Evolutionary conservation across 2,329 filamentous ascomycete genomes (phyloP).

Genomic region (Conoideocrella luteorostrata): DNA sequence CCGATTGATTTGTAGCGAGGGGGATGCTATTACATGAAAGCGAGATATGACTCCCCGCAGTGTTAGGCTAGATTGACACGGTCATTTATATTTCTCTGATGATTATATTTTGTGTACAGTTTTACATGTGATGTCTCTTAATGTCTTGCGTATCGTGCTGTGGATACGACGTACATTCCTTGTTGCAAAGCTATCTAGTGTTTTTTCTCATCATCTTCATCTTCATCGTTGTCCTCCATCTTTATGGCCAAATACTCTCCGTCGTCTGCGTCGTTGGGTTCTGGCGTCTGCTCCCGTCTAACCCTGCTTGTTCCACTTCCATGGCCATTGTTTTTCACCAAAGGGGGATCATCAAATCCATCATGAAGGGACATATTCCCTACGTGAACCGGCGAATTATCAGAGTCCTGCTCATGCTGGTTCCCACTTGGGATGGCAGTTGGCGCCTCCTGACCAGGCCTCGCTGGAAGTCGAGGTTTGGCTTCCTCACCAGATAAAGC

Average conservation of each 20-base stretch:
- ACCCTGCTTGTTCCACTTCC: neutral
- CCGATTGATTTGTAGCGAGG: neutral
- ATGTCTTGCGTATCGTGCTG: too few species aligned
- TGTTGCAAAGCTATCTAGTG: too few species aligned
- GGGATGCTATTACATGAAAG: neutral
- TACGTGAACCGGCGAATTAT: too few species aligned
- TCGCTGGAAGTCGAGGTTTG: neutral
- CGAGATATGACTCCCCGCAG: neutral
- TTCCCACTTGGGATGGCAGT: too few species aligned
- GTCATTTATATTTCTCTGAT: too few species aligned
- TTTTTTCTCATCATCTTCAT: slow-evolving; percentile 20
- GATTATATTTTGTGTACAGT: too few species aligned
- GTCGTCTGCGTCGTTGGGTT: slow-evolving; percentile 1
- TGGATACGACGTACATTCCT: too few species aligned
- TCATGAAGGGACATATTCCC: slow-evolving; percentile 6
- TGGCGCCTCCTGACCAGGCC: neutral
- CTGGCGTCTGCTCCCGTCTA: neutral
- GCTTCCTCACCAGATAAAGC: slow-evolving; percentile 11
- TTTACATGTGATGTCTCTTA: too few species aligned
- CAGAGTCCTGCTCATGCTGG: too few species aligned
- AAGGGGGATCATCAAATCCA: slow-evolving; percentile 11
- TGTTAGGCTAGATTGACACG: neutral
- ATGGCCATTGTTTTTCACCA: slow-evolving; percentile 21
- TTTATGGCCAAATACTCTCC: slow-evolving; percentile 5
- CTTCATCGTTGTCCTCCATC: slow-evolving; percentile 19